phyloP scores from a whole-genome alignment of 2,329 filamentous ascomycete genomes.

The Onygenales sp. region DNA sequence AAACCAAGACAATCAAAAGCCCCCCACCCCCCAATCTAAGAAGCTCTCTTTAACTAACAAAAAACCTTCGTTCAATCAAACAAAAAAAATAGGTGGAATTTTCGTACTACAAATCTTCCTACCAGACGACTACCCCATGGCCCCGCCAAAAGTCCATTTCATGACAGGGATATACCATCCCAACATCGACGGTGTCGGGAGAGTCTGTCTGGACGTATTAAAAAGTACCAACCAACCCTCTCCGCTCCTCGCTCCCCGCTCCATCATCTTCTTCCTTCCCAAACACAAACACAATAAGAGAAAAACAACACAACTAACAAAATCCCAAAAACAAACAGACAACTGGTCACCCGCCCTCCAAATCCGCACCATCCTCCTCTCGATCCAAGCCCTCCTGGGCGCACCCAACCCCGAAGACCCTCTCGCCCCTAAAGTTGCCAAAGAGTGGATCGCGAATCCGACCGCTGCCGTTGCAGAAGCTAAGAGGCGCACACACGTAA shows the following conservation, averaged over 20 bases:
- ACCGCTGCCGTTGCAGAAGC: neutral
- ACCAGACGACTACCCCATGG: constrained; percentile 98
- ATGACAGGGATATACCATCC: constrained; percentile 99
- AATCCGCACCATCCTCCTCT: constrained; percentile 96
- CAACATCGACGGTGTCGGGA: constrained; percentile 94
- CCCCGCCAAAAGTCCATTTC: constrained; percentile 95
- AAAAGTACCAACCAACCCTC: constrained; percentile 60
- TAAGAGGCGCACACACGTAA: neutral
- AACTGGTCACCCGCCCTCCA: constrained; percentile 99
- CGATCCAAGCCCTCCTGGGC: constrained; percentile 91
- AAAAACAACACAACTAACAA: constrained; percentile 4
- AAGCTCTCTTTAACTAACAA: constrained; percentile 3
- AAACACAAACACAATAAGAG: neutral
- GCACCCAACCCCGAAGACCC: constrained; percentile 97
- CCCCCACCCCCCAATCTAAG: neutral
- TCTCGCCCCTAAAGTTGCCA: constrained; percentile 94
- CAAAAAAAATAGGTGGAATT: constrained; percentile 52
- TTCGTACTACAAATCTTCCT: constrained; percentile 97
- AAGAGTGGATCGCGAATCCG: constrained; percentile 52
- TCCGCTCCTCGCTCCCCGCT: neutral
- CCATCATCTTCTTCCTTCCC: constrained; percentile 3
- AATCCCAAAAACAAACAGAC: constrained; percentile 44
- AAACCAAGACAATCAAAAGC: neutral
- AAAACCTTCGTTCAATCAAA: neutral
- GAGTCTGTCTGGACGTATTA: constrained; percentile 92